A percentile compares a stretch with the other conserved stretches of the same genome.
Conservation (phyloP, 345 rosid genomes). For the Mallotus nudiflorus region DNA sequence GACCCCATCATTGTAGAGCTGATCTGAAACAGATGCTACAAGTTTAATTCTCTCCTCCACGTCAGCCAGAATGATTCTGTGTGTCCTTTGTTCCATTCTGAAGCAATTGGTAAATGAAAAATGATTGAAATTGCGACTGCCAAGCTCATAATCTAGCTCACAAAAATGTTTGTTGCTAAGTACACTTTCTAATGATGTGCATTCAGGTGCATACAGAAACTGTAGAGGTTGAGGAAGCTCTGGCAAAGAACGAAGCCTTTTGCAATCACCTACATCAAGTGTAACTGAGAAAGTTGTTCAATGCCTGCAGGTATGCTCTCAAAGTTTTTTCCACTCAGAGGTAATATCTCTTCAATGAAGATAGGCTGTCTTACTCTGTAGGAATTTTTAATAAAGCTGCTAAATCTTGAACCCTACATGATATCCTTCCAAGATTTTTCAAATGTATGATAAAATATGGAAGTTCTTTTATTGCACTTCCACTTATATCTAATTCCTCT, state of each 20-base stretch:
- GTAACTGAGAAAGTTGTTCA: background rate
- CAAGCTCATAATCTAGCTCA: background rate
- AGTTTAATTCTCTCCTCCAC: background rate
- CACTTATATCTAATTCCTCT: background rate
- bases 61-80: background rate
- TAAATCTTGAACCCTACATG: background rate
- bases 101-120: constrained; percentile 7
- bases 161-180: background rate
- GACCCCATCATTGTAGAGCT: background rate
- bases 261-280: background rate
- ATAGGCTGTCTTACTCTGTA: background rate
- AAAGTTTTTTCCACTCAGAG: constrained; percentile 4
- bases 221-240: background rate
- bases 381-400: background rate
- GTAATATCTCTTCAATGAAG: background rate
- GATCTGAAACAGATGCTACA: background rate
- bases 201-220: background rate
- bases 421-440: background rate
- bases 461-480: background rate
- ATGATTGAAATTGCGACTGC: background rate
- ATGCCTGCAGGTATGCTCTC: constrained; percentile 4
- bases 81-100: background rate
- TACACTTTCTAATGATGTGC: constrained; percentile 3
- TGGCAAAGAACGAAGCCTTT: background rate
- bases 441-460: background rate